Base-by-base conservation (phyloP, 345 rosid genomes). In the Physaria fendleri region DNA sequence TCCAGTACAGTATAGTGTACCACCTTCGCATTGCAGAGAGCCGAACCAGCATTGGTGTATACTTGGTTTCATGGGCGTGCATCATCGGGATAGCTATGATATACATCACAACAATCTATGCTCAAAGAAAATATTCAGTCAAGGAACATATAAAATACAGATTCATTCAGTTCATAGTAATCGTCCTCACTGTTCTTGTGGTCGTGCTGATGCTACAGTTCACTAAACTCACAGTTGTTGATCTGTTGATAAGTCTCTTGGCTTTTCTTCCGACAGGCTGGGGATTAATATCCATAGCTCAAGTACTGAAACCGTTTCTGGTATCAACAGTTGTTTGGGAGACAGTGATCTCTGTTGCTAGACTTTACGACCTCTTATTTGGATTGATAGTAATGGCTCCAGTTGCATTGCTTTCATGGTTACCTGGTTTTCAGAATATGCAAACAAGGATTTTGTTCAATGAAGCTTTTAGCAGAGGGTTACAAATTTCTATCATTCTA, bases 351-450 rank as follows among this genome's bases (percentile, higher is more conserved):
- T 81, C 97, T 33, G 78, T 90, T 46, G 93, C 95, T 64, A 82
- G 97, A 59, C 66, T 90, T 14, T 90, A 87, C 43, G 97, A 90
- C 47, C 59, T 87, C 50, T 72, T 77, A 77, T 81, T 87, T 58
- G 97, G 95, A 37, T 80, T 90, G 64, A 81, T 87, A 53, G 85
- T 83, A 47, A 76, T 90, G 95, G 69, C 71, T 45, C 97, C 97
- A 16, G 82, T 90, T 59, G 97, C 97, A 17, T 77, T 90, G 56
- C 71, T 90, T 32, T 87, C 97, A 28, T 90, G 97, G 97, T 64
- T 90, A 79, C 95, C 97, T 59, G 97, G 97, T 59, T 81, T 87
- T 71, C 95, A 90, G 77, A 74, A 87, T 42, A 90, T 90, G 97
- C 95, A 90, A 74, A 87, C 97, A 0, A 75, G 95, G 62, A 81